Base-by-base conservation (phyloP, 2,329 filamentous ascomycete genomes). In the Westerdykella aurantiaca region DNA sequence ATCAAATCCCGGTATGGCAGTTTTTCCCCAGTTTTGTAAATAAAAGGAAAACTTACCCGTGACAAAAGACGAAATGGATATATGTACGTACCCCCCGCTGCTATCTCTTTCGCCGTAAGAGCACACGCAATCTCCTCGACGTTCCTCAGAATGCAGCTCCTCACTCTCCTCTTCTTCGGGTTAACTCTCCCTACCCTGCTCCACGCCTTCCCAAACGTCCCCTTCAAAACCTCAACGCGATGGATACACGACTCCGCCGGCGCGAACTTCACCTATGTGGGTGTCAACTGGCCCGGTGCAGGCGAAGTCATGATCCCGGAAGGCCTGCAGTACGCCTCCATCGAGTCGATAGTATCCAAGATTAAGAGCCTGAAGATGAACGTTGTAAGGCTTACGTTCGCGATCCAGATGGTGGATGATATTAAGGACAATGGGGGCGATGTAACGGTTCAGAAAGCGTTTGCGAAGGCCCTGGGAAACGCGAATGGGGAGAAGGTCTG, bases 271-370 rank as follows among this genome's bases (percentile, higher is more conserved):
- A 82, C 80, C 61, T 69, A 81, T 39, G 75, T 76, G 21, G 81
- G 79, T 53, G 70, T 78, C 55, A 81, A 81, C 67, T 82, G 79
- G 79, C 76, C 77, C 2, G 79, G 76, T 12, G 78, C 81, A 52
- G 72, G 76, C 54, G 78, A 81, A 52, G 68, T 73, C 46, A 75
- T 79, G 65, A 70, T 81, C 31, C 79, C 79, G 25, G 79, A 82
- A 57, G 79, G 79, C 41, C 69, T 82, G 25, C 72, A 80, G 66
- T 74, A 75, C 63, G 73, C 78, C 49, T 66, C 76, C 5, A 61
- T 81, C 21, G 65, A 69, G 48, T 64, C 62, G 40, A 74, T 81
- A 34, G 73, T 74, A 43, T 64, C 68, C 49, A 79, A 76, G 68
- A 75, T 82, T 56, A 69, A 70, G 39, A 60, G 58, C 22, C 65